Conservation (phyloP, 1,139 yeast genomes). For the Hyphopichia burtonii region DNA sequence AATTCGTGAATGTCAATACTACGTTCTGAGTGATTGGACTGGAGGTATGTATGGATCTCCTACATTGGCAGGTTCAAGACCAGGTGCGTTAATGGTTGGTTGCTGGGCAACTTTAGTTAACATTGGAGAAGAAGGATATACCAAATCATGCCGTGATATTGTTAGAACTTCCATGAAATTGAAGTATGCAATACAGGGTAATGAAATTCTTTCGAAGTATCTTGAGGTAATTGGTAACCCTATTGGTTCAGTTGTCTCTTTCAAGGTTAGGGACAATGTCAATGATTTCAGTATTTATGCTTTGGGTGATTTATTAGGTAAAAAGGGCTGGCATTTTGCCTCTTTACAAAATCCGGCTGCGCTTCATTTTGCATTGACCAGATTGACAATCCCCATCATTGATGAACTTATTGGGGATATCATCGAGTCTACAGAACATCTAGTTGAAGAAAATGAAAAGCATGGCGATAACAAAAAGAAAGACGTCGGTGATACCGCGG, state of each 20-base stretch:
- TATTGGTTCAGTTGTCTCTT: slow-evolving; percentile 74
- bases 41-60: slow-evolving; percentile 98
- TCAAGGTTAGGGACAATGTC: slow-evolving; percentile 44
- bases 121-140: slow-evolving; percentile 81
- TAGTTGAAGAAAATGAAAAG: slow-evolving; percentile 29
- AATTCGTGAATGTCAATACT: slow-evolving; percentile 80
- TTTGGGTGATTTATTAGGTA: slow-evolving; percentile 65
- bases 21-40: slow-evolving; percentile 79
- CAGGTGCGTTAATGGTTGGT: slow-evolving; percentile 95
- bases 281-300: slow-evolving; percentile 62
- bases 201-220: slow-evolving; percentile 42
- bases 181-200: slow-evolving; percentile 42
- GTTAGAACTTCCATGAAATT: slow-evolving; percentile 62
- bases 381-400: slow-evolving; percentile 61
- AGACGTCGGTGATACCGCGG: slow-evolving; percentile 64
- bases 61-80: slow-evolving; percentile 93
- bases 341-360: slow-evolving; percentile 90
- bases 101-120: slow-evolving; percentile 92
- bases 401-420: slow-evolving; percentile 63
- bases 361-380: slow-evolving; percentile 83
- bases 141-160: slow-evolving; percentile 62
- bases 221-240: slow-evolving; percentile 80
- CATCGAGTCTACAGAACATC: slow-evolving; percentile 43
- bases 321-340: slow-evolving; percentile 86
- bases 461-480: slow-evolving; percentile 23